phyloP scores from a whole-genome alignment of 2,329 filamentous ascomycete species.

The Sclerotinia sclerotiorum region DNA sequence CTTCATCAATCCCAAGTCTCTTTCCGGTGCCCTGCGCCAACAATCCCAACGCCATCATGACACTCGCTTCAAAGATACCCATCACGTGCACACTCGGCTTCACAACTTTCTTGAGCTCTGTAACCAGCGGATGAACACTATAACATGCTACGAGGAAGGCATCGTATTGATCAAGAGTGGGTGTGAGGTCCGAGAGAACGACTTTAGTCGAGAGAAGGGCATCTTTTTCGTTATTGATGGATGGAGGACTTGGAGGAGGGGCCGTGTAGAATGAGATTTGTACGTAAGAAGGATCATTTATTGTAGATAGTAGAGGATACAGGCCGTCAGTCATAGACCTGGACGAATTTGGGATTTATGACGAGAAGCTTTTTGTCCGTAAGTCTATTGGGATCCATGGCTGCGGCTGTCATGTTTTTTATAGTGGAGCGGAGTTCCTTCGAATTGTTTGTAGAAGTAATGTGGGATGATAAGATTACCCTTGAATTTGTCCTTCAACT shows the following conservation, averaged over 20 bases:
- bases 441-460: neutral
- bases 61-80: constrained; percentile 86
- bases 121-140: constrained; percentile 77
- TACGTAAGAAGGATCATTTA: constrained; percentile 36
- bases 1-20: constrained; percentile 20
- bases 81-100: constrained; percentile 57
- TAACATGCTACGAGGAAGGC: constrained; percentile 88
- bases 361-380: constrained; percentile 57
- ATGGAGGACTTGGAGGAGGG: constrained; percentile 68
- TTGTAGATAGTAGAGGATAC: constrained; percentile 47
- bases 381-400: neutral
- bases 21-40: constrained; percentile 40
- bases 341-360: constrained; percentile 80
- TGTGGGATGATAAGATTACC: neutral
- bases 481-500: neutral
- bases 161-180: constrained; percentile 55
- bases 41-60: constrained; percentile 50
- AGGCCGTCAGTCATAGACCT: constrained; percentile 68
- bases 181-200: constrained; percentile 57
- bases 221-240: constrained; percentile 75
- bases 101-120: constrained; percentile 49
- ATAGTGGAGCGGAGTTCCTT: neutral
- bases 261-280: constrained; percentile 42
- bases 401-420: constrained; percentile 6
- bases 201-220: constrained; percentile 61